Percentiles rank a stretch among this genome's conserved stretches.
Evolutionary conservation across 1,139 yeast species (phyloP).

Genomic region (Debaryomyces robertsiae): DNA sequence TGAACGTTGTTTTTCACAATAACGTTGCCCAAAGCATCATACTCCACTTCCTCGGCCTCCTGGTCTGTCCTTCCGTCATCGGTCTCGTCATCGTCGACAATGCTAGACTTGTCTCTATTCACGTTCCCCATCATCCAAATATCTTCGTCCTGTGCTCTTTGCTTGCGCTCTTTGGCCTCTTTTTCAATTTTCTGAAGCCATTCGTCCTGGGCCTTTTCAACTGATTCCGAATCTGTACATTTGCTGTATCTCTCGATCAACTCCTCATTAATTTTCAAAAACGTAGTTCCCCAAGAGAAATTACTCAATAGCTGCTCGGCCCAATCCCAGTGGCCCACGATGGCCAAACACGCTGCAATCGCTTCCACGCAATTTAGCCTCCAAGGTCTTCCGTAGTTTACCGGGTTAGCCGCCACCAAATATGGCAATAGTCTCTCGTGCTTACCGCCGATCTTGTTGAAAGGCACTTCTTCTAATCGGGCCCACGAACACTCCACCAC

Average conservation of each 20-base stretch:
- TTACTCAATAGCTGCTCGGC: constrained; percentile 74
- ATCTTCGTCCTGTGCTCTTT: constrained; percentile 56
- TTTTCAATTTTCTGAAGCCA: constrained; percentile 72
- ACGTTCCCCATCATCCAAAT: constrained; percentile 81
- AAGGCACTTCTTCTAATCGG: constrained; percentile 91
- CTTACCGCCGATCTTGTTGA: constrained; percentile 86
- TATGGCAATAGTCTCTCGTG: constrained; percentile 88
- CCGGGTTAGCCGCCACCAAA: constrained; percentile 94
- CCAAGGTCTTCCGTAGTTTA: constrained; percentile 97
- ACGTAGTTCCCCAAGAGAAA: constrained; percentile 92
- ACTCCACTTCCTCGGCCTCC: constrained; percentile 16
- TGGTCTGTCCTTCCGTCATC: constrained; percentile 18
- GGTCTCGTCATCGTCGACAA: constrained; percentile 15
- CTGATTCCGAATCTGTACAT: constrained; percentile 81
- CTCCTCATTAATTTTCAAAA: constrained; percentile 80
- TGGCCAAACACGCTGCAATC: constrained; percentile 94
- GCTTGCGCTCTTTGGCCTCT: constrained; percentile 68
- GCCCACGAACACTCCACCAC: constrained; percentile 99
- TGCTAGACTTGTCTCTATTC: constrained; percentile 44
- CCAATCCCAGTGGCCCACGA: constrained; percentile 90
- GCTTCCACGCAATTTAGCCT: constrained; percentile 95
- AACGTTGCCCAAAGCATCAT: constrained; percentile 14
- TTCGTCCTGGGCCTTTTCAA: constrained; percentile 69
- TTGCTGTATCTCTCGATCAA: constrained; percentile 70
- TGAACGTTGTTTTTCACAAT: constrained; percentile 14